phyloP scores from a whole-genome alignment of 768 basidiomycete genomes.

The Cyclocybe cylindracea region DNA sequence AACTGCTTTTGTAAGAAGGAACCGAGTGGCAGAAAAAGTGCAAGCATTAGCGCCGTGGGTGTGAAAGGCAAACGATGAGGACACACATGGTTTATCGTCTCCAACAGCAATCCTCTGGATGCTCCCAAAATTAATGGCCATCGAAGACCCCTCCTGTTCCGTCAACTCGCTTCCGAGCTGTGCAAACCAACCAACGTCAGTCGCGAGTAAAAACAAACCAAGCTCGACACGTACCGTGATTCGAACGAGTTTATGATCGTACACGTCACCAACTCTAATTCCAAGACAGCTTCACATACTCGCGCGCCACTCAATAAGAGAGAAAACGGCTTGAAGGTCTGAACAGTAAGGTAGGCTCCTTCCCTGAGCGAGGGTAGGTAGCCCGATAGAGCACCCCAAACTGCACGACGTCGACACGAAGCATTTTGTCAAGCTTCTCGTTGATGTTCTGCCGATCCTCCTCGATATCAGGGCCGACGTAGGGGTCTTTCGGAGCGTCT shows the following conservation, averaged over 20 bases:
- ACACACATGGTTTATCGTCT: conserved; percentile 66
- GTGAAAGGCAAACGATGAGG: background rate
- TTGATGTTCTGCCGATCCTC: conserved; percentile 48
- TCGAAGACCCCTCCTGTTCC: conserved; percentile 49
- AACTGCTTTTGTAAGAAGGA: no score
- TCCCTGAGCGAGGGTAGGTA: conserved; percentile 26
- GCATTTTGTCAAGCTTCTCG: conserved; percentile 40
- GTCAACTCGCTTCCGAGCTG: conserved; percentile 61
- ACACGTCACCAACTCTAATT: conserved; percentile 64
- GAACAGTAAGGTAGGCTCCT: no score
- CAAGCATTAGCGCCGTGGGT: background rate
- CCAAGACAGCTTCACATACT: conserved; percentile 50
- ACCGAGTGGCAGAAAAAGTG: background rate
- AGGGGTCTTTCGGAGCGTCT: conserved; percentile 54
- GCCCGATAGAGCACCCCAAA: conserved; percentile 61
- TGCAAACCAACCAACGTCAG: background rate
- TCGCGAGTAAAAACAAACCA: background rate
- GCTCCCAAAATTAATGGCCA: conserved; percentile 57
- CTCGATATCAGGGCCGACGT: conserved; percentile 53
- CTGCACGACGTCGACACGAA: conserved; percentile 65
- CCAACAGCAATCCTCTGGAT: conserved; percentile 64
- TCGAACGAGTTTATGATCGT: conserved; percentile 66
- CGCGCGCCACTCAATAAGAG: conserved; percentile 69
- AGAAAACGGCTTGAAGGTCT: conserved; percentile 45
- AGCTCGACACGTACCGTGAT: conserved; percentile 48